A percentile compares a stretch with the other conserved stretches of the same genome.
These are phyloP conservation scores for Simplicillium sp. DNA, from an alignment of 2,329 filamentous ascomycete species.

Conservation along the genomic window DNA sequence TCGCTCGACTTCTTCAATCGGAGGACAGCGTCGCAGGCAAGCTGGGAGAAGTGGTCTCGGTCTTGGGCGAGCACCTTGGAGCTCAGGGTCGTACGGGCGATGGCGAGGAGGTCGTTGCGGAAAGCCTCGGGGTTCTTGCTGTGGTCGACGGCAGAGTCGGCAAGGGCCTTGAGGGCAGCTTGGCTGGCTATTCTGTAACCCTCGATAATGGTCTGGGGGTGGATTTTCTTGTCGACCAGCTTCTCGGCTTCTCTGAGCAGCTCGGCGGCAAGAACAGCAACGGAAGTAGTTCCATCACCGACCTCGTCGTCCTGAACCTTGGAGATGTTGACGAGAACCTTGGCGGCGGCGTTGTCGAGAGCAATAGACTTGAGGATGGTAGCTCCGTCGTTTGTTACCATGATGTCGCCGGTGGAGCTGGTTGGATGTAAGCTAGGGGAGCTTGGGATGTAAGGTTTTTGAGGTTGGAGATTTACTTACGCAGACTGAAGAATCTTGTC, in stretches of 20 bases:
- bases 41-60: constrained; percentile 78
- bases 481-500: constrained; percentile 96
- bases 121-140: constrained; percentile 77
- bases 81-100: constrained; percentile 90
- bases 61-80: constrained; percentile 96
- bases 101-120: constrained; percentile 79
- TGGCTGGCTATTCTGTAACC: constrained; percentile 95
- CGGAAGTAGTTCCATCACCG: constrained; percentile 96
- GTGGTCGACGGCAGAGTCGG: constrained; percentile 80
- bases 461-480: constrained; percentile 46
- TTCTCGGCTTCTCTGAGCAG: constrained; percentile 93
- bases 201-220: constrained; percentile 98
- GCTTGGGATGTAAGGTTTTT: constrained; percentile 6
- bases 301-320: constrained; percentile 99
- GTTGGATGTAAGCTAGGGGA: constrained; percentile 10
- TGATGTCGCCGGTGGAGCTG: constrained; percentile 90
- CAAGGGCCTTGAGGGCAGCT: constrained; percentile 76
- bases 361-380: constrained; percentile 98
- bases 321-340: constrained; percentile 97
- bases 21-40: constrained; percentile 86
- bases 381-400: constrained; percentile 98
- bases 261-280: constrained; percentile 90
- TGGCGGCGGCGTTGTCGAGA: constrained; percentile 94
- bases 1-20: constrained; percentile 85
- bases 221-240: constrained; percentile 95